These are phyloP conservation scores for Vitis hybrid DNA, from an alignment of 177 flowering plant species.

Conservation along the genomic window DNA sequence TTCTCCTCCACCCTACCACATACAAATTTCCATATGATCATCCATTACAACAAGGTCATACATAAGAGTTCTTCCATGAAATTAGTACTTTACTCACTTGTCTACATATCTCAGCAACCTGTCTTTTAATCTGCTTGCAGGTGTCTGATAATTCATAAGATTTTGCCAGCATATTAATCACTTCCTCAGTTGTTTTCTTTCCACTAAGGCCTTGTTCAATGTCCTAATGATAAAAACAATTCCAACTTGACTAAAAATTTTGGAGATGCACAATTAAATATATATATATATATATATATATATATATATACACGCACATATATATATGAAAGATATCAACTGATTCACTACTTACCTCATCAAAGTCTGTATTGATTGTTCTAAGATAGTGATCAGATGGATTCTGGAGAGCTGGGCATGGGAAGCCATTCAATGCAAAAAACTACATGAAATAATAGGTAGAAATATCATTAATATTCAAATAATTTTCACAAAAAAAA, in stretches of 20 bases:
- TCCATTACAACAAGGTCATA: too few species aligned
- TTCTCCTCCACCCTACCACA: too few species aligned
- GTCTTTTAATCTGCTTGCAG: constrained; percentile 14
- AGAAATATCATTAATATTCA: too few species aligned
- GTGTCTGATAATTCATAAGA: constrained; percentile 33
- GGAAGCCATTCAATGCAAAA: constrained; percentile 37
- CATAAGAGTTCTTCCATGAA: too few species aligned
- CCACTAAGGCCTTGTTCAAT: constrained; percentile 22
- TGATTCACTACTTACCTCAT: too few species aligned
- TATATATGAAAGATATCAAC: neutral
- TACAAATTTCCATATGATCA: too few species aligned
- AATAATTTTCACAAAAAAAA: too few species aligned
- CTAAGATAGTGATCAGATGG: constrained; percentile 27
- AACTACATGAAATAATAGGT: constrained; percentile 19
- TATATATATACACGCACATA: fast-evolving
- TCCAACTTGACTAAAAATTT: too few species aligned
- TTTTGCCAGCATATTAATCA: constrained; percentile 20
- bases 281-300: neutral
- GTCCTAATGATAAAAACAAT: constrained; percentile 10
- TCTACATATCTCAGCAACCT: constrained; percentile 17
- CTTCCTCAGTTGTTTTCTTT: constrained; percentile 25
- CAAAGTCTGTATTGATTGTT: too few species aligned
- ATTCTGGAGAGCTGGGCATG: constrained; percentile 38
- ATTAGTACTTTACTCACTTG: constrained; percentile 18
- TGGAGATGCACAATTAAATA: too few species aligned